These are phyloP conservation scores for Pseudogymnoascus sp. DNA, from an alignment of 2,329 filamentous ascomycete genomes.

Conservation along the genomic window DNA sequence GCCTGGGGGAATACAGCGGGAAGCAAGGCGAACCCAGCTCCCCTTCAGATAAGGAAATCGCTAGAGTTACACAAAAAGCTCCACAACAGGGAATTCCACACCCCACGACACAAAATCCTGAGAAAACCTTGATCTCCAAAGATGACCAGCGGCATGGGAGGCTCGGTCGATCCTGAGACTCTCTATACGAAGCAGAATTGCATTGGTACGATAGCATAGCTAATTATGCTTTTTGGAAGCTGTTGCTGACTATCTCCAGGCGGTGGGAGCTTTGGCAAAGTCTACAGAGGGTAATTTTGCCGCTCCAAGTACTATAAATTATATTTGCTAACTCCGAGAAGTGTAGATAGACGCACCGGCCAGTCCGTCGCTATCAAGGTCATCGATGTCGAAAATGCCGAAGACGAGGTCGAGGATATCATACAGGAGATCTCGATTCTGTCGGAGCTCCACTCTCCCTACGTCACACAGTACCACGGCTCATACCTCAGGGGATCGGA, in stretches of 20 bases:
- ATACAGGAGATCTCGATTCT: constrained; percentile 98
- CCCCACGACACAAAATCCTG: background rate
- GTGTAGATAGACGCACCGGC: constrained; percentile 86
- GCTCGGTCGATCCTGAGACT: constrained; percentile 70
- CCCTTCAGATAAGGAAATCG: background rate
- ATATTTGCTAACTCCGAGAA: constrained; percentile 31
- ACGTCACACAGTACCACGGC: constrained; percentile 96
- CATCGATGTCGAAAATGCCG: constrained; percentile 97
- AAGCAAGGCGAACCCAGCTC: background rate
- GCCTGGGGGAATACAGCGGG: background rate
- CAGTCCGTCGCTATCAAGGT: constrained; percentile 96
- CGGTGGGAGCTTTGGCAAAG: constrained; percentile 95
- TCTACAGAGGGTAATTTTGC: constrained; percentile 79
- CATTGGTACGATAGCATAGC: constrained; percentile 52
- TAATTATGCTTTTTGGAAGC: constrained; percentile 9
- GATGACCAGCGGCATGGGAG: constrained; percentile 33
- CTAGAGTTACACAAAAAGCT: constrained; percentile 4
- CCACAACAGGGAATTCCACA: background rate
- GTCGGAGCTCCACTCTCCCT: constrained; percentile 89
- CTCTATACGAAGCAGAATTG: constrained; percentile 90
- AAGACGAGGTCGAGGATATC: constrained; percentile 98
- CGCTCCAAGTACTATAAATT: constrained; percentile 10
- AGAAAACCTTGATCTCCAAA: constrained; percentile 10
- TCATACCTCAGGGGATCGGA: constrained; percentile 94
- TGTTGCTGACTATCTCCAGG: constrained; percentile 43